Evolutionary conservation across 331 rosid genomes (phyloP).

Genomic region (Pyracantha coccinea): DNA sequence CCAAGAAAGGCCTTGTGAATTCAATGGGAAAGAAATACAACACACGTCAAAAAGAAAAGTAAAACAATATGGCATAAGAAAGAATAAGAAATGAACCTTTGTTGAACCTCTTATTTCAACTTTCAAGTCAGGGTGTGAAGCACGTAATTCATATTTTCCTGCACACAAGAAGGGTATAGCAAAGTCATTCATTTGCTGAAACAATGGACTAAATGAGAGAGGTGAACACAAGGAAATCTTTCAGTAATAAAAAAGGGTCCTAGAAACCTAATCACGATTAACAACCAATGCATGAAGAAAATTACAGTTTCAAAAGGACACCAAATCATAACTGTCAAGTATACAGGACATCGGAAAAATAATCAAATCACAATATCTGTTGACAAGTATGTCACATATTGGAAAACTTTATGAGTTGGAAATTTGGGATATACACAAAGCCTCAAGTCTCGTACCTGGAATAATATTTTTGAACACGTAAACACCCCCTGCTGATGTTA

Average conservation of each 20-base stretch:
- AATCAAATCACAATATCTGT: neutral
- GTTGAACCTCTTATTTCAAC: conserved; percentile 73
- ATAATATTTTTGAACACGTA: conserved; percentile 68
- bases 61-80: neutral
- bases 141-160: conserved; percentile 73
- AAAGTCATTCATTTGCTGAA: neutral
- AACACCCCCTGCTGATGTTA: conserved; percentile 64
- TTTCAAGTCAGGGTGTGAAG: conserved; percentile 71
- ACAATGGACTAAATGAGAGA: neutral
- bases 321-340: neutral
- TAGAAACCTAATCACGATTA: neutral
- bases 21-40: conserved; percentile 5
- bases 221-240: neutral
- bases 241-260: neutral
- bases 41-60: conserved; percentile 15
- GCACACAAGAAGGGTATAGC: conserved; percentile 23
- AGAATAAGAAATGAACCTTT: conserved; percentile 44
- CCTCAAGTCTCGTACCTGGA: conserved; percentile 55
- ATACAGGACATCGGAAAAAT: neutral
- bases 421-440: neutral
- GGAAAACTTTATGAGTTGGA: neutral
- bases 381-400: neutral
- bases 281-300: neutral
- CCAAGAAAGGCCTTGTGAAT: neutral
- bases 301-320: neutral